Percentiles rank a stretch among this genome's conserved stretches.
phyloP scores from a whole-genome alignment of 495 filamentous ascomycete species.

The Peziza echinospora region DNA sequence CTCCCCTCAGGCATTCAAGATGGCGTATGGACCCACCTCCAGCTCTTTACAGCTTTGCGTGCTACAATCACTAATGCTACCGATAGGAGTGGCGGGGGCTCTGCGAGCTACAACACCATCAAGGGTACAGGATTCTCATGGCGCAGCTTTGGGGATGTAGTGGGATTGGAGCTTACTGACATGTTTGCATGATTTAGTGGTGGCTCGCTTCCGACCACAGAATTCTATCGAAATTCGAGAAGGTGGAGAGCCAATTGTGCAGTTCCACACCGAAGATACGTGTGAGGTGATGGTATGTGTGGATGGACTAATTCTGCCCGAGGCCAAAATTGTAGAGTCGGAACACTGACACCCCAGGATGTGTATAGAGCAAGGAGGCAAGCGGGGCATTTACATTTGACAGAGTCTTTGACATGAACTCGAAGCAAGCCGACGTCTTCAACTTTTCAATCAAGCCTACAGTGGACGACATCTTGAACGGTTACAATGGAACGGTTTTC shows the following conservation, averaged over 20 bases:
- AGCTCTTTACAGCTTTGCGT: background rate
- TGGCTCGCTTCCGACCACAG: slow-evolving; percentile 91
- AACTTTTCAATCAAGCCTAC: slow-evolving; percentile 90
- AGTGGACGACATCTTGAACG: slow-evolving; percentile 93
- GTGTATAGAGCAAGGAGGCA: slow-evolving; percentile 57
- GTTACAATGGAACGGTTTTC: slow-evolving; percentile 98
- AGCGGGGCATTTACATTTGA: slow-evolving; percentile 86
- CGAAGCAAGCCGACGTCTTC: slow-evolving; percentile 75
- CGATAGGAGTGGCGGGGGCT: slow-evolving; percentile 19
- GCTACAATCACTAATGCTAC: slow-evolving; percentile 8
- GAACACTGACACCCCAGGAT: slow-evolving; percentile 8
- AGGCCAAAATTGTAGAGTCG: background rate
- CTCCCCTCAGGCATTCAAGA: background rate
- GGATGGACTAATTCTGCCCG: background rate
- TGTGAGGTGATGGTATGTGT: slow-evolving; percentile 59
- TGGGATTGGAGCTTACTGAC: background rate
- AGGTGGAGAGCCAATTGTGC: slow-evolving; percentile 77
- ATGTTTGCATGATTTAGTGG: slow-evolving; percentile 30
- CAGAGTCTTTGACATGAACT: slow-evolving; percentile 83
- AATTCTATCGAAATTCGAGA: slow-evolving; percentile 78
- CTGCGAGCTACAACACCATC: slow-evolving; percentile 43
- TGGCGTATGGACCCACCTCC: background rate
- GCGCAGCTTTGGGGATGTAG: no score
- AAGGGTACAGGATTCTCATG: slow-evolving; percentile 48
- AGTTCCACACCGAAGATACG: slow-evolving; percentile 73